These are phyloP conservation scores for Phaeomoniella chlamydospora DNA, from an alignment of 2,329 filamentous ascomycete species.

Conservation along the genomic window DNA sequence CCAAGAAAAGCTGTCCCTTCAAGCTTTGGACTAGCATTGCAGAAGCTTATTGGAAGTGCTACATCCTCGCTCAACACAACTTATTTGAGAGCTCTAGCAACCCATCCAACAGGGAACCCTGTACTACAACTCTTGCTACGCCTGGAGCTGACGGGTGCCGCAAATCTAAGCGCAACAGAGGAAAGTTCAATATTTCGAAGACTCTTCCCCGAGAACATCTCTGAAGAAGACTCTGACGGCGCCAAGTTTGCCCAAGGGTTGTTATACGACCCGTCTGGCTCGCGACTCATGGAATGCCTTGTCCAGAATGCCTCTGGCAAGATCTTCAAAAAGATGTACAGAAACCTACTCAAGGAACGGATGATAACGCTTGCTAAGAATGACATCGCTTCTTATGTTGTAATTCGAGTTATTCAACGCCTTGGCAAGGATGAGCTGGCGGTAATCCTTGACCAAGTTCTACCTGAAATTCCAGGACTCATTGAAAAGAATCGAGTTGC, in stretches of 20 bases:
- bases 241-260: slow-evolving; percentile 73
- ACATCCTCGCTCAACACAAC: slow-evolving; percentile 62
- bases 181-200: slow-evolving; percentile 56
- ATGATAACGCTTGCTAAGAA: slow-evolving; percentile 75
- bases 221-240: slow-evolving; percentile 57
- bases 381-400: slow-evolving; percentile 78
- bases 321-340: slow-evolving; percentile 78
- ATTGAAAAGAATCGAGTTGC: slow-evolving; percentile 63
- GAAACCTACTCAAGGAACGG: slow-evolving; percentile 62
- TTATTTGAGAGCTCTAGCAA: slow-evolving; percentile 69
- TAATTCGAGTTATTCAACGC: slow-evolving; percentile 67
- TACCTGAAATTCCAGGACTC: slow-evolving; percentile 58
- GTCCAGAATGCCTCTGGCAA: slow-evolving; percentile 70
- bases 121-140: slow-evolving; percentile 82
- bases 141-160: slow-evolving; percentile 64
- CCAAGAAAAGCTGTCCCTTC: slow-evolving; percentile 51
- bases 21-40: slow-evolving; percentile 61
- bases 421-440: slow-evolving; percentile 76
- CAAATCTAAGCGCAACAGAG: slow-evolving; percentile 51
- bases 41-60: slow-evolving; percentile 69
- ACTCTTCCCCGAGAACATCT: slow-evolving; percentile 65
- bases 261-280: slow-evolving; percentile 81
- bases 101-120: slow-evolving; percentile 81
- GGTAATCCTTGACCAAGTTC: slow-evolving; percentile 55
- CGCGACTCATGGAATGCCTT: slow-evolving; percentile 76